Conservation (phyloP, 495 filamentous ascomycete genomes). For the Bryoglossum gracile region DNA sequence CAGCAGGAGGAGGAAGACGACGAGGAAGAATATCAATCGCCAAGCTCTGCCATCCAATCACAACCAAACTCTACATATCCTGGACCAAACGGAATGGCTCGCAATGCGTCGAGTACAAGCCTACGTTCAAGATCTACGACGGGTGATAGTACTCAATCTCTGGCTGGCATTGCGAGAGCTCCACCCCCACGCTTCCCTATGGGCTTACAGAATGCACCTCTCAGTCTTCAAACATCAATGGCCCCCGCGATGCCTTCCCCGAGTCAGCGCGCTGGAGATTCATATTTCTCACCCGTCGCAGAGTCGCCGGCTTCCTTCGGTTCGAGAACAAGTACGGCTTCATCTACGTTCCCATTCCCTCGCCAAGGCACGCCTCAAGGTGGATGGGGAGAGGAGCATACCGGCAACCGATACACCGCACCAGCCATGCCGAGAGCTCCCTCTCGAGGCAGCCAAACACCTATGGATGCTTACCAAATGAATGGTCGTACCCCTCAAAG, state of each 20-base stretch:
- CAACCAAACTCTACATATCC: slow-evolving; percentile 16
- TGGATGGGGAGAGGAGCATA: slow-evolving; percentile 55
- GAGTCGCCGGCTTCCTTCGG: slow-evolving; percentile 85
- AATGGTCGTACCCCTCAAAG: slow-evolving; percentile 64
- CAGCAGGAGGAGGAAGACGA: slow-evolving; percentile 77
- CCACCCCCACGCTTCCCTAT: slow-evolving; percentile 65
- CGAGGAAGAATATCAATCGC: slow-evolving; percentile 37
- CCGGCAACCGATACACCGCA: slow-evolving; percentile 82
- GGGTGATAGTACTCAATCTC: slow-evolving; percentile 53
- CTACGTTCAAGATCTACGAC: slow-evolving; percentile 76
- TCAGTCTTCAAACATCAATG: slow-evolving; percentile 70
- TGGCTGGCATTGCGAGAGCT: slow-evolving; percentile 38
- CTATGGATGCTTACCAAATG: slow-evolving; percentile 49
- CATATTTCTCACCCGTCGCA: slow-evolving; percentile 84
- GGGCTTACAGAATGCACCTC: slow-evolving; percentile 46
- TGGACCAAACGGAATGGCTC: slow-evolving; percentile 43
- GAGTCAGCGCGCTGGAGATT: slow-evolving; percentile 43
- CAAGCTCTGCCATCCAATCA: not conserved
- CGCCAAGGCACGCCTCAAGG: slow-evolving; percentile 59
- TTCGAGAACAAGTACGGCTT: slow-evolving; percentile 62
- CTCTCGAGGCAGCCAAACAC: slow-evolving; percentile 67
- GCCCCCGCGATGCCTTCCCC: slow-evolving; percentile 33
- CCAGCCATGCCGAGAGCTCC: slow-evolving; percentile 73
- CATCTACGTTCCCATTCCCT: slow-evolving; percentile 64
- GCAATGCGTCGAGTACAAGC: slow-evolving; percentile 75